These are phyloP conservation scores for Evernia prunastri DNA, from an alignment of 495 filamentous ascomycete species.

Conservation along the genomic window DNA sequence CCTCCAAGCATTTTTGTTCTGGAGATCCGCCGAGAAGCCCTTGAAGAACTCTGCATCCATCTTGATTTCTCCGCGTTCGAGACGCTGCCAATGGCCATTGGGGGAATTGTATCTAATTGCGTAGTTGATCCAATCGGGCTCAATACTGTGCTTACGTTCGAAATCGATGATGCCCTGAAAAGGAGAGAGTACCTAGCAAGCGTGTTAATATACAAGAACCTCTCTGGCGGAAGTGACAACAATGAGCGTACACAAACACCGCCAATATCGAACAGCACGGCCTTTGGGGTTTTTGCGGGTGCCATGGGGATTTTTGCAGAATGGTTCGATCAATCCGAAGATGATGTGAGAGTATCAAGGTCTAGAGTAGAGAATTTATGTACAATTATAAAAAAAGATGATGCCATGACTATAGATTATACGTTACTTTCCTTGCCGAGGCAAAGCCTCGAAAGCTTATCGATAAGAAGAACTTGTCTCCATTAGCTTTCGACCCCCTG, in stretches of 20 bases:
- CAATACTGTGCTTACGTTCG: slow-evolving; percentile 66
- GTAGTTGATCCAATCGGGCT: slow-evolving; percentile 83
- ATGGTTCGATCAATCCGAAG: background rate
- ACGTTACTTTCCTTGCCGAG: slow-evolving; percentile 12
- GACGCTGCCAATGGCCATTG: slow-evolving; percentile 78
- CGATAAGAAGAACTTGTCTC: too few relatives aligned
- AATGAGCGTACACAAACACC: slow-evolving; percentile 78
- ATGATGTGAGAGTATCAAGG: background rate
- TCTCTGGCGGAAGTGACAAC: background rate
- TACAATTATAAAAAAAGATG: background rate
- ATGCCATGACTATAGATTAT: slow-evolving; percentile 12
- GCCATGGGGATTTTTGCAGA: slow-evolving; percentile 30
- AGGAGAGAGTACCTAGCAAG: slow-evolving; percentile 70
- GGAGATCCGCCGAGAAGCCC: slow-evolving; percentile 69
- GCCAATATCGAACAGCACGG: slow-evolving; percentile 90
- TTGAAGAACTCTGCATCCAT: slow-evolving; percentile 69
- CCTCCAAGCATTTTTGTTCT: slow-evolving; percentile 57
- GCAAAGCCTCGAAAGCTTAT: slow-evolving; percentile 13
- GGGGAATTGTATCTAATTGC: slow-evolving; percentile 72
- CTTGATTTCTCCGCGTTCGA: slow-evolving; percentile 68
- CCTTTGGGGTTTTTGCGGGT: slow-evolving; percentile 53
- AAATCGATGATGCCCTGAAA: slow-evolving; percentile 90
- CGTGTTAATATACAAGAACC: background rate
- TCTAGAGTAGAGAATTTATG: background rate
- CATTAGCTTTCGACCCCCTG: too few relatives aligned